These are phyloP conservation scores for Hyaloscypha variabilis DNA, from an alignment of 495 filamentous ascomycete genomes.

Conservation along the genomic window DNA sequence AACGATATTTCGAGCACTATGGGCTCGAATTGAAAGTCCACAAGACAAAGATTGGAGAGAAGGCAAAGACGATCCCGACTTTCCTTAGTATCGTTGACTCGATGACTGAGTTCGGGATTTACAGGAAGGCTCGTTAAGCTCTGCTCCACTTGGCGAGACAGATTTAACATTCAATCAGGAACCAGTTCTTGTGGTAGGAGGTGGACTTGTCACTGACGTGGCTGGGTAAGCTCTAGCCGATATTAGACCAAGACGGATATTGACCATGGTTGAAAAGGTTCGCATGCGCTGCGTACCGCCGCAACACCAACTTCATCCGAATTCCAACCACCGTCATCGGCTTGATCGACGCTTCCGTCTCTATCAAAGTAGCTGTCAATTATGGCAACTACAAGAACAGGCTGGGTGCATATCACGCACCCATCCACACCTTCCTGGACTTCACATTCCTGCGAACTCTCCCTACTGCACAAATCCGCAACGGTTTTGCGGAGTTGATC, in stretches of 20 bases:
- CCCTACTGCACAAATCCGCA: constrained; percentile 61
- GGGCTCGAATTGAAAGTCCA: constrained; percentile 58
- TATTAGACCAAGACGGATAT: constrained; percentile 26
- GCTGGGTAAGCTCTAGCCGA: constrained; percentile 50
- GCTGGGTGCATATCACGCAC: constrained; percentile 68
- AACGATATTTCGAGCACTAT: constrained; percentile 58
- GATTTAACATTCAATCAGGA: constrained; percentile 42
- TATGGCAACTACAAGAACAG: constrained; percentile 68
- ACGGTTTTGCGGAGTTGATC: constrained; percentile 68
- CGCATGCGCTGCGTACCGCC: constrained; percentile 58
- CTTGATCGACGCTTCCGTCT: constrained; percentile 66
- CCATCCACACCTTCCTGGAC: constrained; percentile 66
- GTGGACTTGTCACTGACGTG: constrained; percentile 67
- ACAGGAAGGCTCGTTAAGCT: constrained; percentile 50
- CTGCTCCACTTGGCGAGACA: not conserved
- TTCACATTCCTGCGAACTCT: constrained; percentile 65
- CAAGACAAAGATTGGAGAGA: constrained; percentile 66
- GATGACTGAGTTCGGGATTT: constrained; percentile 67
- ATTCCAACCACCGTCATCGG: constrained; percentile 69
- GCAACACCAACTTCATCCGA: constrained; percentile 58
- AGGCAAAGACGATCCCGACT: constrained; percentile 64
- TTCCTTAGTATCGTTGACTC: constrained; percentile 62
- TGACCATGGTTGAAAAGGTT: constrained; percentile 45
- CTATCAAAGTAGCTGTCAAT: constrained; percentile 68
- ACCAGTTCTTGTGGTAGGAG: constrained; percentile 65